These are phyloP conservation scores for Aspergillus saccharolyticus DNA, from an alignment of 495 filamentous ascomycete species.

Conservation along the genomic window DNA sequence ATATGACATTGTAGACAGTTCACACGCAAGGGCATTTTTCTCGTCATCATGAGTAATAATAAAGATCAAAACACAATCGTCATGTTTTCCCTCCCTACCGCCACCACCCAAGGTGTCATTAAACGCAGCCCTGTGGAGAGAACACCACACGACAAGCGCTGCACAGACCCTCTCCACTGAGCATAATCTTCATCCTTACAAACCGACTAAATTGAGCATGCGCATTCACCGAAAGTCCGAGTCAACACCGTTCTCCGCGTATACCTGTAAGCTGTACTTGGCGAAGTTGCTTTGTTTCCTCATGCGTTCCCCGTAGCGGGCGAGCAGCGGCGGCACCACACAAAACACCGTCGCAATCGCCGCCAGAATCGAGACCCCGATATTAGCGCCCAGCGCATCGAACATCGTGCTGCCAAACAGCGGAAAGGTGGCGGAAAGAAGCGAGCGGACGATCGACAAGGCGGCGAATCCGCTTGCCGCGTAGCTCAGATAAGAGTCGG, in stretches of 20 bases:
- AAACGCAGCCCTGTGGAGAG: too few species aligned
- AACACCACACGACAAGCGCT: background rate
- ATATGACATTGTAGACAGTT: background rate
- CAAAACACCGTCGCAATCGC: slow-evolving; percentile 42
- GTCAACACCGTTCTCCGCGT: slow-evolving; percentile 24
- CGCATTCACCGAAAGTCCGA: slow-evolving; percentile 5
- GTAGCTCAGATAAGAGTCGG: slow-evolving; percentile 49
- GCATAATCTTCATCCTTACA: background rate
- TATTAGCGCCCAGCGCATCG: slow-evolving; percentile 35
- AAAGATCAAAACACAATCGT: background rate
- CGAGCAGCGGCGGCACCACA: slow-evolving; percentile 37
- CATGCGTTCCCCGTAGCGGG: slow-evolving; percentile 39
- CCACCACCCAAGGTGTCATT: too few species aligned
- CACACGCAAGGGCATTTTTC: background rate
- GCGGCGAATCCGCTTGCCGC: slow-evolving; percentile 48
- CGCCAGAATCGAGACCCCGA: slow-evolving; percentile 42
- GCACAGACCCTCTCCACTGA: background rate
- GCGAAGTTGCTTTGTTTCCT: slow-evolving; percentile 45
- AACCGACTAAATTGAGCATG: too few species aligned
- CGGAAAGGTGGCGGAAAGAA: slow-evolving; percentile 42
- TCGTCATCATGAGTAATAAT: background rate
- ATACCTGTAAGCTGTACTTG: slow-evolving; percentile 36
- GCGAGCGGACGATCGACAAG: slow-evolving; percentile 39
- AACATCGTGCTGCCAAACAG: slow-evolving; percentile 45
- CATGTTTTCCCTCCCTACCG: background rate